Evolutionary conservation across 2,329 filamentous ascomycete species (phyloP).

Genomic region (Aureobasidium lini): DNA sequence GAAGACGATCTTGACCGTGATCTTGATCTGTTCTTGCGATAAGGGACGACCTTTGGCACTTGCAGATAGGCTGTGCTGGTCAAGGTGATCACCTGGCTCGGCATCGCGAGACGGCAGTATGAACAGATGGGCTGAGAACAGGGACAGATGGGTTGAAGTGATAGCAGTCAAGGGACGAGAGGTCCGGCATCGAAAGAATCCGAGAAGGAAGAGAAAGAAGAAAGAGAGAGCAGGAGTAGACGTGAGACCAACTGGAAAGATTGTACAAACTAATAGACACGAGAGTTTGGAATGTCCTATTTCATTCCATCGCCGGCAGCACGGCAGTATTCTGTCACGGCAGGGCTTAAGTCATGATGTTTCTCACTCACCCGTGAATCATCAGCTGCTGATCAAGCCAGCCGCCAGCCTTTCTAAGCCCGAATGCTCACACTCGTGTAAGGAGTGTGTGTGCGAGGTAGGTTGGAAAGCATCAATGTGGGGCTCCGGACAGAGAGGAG

Average conservation of each 20-base stretch:
- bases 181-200: background rate
- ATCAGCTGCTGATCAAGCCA: slow-evolving; percentile 13
- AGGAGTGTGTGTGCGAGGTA: slow-evolving; percentile 4
- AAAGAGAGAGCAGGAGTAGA: background rate
- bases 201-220: background rate
- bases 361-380: slow-evolving; percentile 2
- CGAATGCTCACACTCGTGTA: slow-evolving; percentile 3
- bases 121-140: background rate
- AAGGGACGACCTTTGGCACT: slow-evolving; percentile 28
- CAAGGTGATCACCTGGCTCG: slow-evolving; percentile 6
- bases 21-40: slow-evolving; percentile 26
- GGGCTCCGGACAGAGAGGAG: slow-evolving; percentile 11
- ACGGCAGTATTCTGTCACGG: slow-evolving; percentile 3
- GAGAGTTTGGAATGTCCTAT: slow-evolving; percentile 6
- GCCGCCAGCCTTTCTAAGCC: slow-evolving; percentile 6
- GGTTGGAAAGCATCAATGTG: slow-evolving; percentile 7
- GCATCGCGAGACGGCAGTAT: background rate
- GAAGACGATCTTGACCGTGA: slow-evolving; percentile 20
- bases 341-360: slow-evolving; percentile 9
- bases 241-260: background rate
- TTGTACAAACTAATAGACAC: slow-evolving; percentile 2
- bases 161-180: background rate
- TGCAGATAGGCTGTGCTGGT: slow-evolving; percentile 27
- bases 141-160: background rate
- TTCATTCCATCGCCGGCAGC: slow-evolving; percentile 10